These are phyloP conservation scores for Paramyrothecium sp. DNA, from an alignment of 2,329 filamentous ascomycete species.

Conservation along the genomic window DNA sequence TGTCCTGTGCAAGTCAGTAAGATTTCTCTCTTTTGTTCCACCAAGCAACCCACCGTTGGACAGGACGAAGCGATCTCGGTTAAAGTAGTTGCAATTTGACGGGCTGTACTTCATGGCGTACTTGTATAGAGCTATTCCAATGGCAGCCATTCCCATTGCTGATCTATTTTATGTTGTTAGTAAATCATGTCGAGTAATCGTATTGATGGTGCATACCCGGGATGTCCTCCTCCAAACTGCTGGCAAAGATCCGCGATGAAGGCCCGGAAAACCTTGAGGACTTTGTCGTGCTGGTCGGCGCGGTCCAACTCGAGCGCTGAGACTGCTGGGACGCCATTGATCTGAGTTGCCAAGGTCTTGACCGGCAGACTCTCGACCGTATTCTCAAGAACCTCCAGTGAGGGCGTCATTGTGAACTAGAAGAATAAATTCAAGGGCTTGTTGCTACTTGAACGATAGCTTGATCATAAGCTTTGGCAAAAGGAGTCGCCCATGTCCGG, in stretches of 20 bases:
- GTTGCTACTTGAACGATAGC: too few species aligned
- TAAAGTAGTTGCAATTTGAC: constrained; percentile 2
- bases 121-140: constrained; percentile 5
- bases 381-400: not conserved
- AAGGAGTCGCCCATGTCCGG: too few species aligned
- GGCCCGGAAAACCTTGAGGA: not conserved
- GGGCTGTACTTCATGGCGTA: constrained; percentile 3
- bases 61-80: constrained; percentile 4
- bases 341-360: not conserved
- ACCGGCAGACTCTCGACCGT: not conserved
- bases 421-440: not conserved
- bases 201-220: not conserved
- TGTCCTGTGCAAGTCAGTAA: not conserved
- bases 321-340: not conserved
- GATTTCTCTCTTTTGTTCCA: not conserved
- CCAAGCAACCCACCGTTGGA: not conserved
- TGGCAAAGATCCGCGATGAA: not conserved
- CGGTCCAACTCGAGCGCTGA: not conserved
- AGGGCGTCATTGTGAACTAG: not conserved
- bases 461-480: too few species aligned
- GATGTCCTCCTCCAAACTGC: not conserved
- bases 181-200: not conserved
- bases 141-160: constrained; percentile 2
- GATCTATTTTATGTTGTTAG: not conserved
- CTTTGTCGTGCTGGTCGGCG: not conserved